These are phyloP conservation scores for Breynia disticha DNA, from an alignment of 441 rosid genomes.

Conservation along the genomic window DNA sequence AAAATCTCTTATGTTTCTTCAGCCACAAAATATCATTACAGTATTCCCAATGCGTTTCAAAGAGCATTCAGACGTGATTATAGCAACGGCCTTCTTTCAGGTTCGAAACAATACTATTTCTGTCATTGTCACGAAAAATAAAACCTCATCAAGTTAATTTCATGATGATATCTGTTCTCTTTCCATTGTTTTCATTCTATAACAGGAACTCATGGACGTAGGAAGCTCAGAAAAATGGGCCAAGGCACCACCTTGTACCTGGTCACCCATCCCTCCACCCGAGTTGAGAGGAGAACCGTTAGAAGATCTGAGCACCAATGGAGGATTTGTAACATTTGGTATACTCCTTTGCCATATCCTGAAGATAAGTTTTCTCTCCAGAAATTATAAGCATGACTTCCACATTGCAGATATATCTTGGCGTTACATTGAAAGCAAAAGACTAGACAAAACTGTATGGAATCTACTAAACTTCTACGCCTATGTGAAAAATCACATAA, in stretches of 20 bases:
- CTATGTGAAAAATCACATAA: slow-evolving; percentile 62
- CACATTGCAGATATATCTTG: slow-evolving; percentile 46
- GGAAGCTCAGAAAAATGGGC: slow-evolving; percentile 60
- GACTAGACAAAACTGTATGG: slow-evolving; percentile 74
- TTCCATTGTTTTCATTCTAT: neutral
- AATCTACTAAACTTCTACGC: slow-evolving; percentile 67
- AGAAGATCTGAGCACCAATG: slow-evolving; percentile 71
- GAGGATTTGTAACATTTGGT: slow-evolving; percentile 84
- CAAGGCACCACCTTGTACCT: slow-evolving; percentile 67
- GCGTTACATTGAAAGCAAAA: slow-evolving; percentile 50
- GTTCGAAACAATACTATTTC: slow-evolving; percentile 18
- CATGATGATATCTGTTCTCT: neutral
- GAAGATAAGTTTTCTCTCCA: slow-evolving; percentile 2
- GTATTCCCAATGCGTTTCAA: slow-evolving; percentile 85
- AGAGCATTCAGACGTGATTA: slow-evolving; percentile 68
- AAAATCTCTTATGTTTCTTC: slow-evolving; percentile 11
- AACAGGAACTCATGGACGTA: slow-evolving; percentile 69
- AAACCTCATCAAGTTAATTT: slow-evolving; percentile 5
- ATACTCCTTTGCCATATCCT: slow-evolving; percentile 13
- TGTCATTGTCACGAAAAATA: neutral
- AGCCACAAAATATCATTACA: slow-evolving; percentile 52
- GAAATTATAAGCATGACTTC: neutral
- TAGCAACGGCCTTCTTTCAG: slow-evolving; percentile 85
- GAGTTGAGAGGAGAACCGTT: slow-evolving; percentile 73
- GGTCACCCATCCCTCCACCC: slow-evolving; percentile 88